Conservation (phyloP, 1,284 basidiomycete genomes). For the Sanghuangporus baumii region DNA sequence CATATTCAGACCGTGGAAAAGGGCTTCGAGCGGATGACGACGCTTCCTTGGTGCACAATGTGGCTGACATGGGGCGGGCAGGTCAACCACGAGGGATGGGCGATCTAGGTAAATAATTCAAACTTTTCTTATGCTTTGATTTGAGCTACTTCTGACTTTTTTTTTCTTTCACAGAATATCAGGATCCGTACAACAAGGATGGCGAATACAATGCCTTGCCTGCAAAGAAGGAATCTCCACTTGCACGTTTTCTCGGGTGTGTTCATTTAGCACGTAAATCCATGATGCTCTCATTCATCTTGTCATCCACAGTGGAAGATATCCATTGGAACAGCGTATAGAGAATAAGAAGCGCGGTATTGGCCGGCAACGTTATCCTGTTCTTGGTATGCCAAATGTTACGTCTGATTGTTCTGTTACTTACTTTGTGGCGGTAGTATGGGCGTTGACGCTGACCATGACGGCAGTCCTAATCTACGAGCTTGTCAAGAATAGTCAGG, state of each 20-base stretch:
- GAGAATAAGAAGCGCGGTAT: constrained; percentile 81
- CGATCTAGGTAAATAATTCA: constrained; percentile 44
- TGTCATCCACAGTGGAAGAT: constrained; percentile 31
- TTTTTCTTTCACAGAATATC: constrained; percentile 42
- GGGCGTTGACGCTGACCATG: constrained; percentile 61
- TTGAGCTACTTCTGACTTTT: neutral
- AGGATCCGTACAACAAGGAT: constrained; percentile 39
- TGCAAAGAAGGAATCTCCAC: constrained; percentile 37
- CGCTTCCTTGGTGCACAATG: constrained; percentile 40
- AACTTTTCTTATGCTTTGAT: neutral
- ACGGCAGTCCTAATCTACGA: constrained; percentile 73
- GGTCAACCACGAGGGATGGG: constrained; percentile 32
- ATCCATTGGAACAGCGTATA: constrained; percentile 77
- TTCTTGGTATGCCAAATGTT: constrained; percentile 50
- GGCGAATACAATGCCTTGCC: constrained; percentile 22
- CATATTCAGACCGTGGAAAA: constrained; percentile 18
- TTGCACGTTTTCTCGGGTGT: constrained; percentile 34
- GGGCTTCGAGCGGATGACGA: constrained; percentile 29
- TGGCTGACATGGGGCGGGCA: constrained; percentile 31
- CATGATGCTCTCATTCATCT: neutral
- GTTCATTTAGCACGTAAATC: neutral
- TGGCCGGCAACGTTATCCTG: constrained; percentile 76
- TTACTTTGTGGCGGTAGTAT: constrained; percentile 39
- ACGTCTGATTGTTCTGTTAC: neutral
- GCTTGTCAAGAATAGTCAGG: constrained; percentile 64